These are phyloP conservation scores for Piedraia hortae DNA, from an alignment of 2,329 filamentous ascomycete genomes.

Conservation along the genomic window DNA sequence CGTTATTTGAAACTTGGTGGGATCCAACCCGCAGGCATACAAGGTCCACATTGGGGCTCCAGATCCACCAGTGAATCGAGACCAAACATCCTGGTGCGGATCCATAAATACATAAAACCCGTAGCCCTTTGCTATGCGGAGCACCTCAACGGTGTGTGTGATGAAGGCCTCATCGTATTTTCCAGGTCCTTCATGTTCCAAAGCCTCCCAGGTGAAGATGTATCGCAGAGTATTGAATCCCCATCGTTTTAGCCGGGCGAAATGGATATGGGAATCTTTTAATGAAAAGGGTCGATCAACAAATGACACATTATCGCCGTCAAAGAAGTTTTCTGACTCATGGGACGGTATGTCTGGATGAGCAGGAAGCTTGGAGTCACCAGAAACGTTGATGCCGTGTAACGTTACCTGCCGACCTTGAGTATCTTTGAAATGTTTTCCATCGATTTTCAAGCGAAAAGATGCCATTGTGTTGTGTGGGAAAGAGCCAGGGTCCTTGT, in stretches of 20 bases:
- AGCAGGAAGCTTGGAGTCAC: constrained; percentile 70
- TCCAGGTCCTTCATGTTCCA: constrained; percentile 73
- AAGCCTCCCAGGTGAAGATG: constrained; percentile 96
- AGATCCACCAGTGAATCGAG: constrained; percentile 74
- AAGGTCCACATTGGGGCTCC: constrained; percentile 95
- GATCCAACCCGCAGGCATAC: constrained; percentile 79
- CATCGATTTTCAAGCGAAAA: constrained; percentile 58
- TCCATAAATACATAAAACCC: constrained; percentile 97
- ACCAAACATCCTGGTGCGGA: constrained; percentile 97
- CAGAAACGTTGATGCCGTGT: constrained; percentile 80
- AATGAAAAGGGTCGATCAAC: constrained; percentile 60
- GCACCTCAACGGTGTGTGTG: constrained; percentile 59
- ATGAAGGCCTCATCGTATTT: constrained; percentile 89
- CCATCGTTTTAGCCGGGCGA: constrained; percentile 58
- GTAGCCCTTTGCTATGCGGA: constrained; percentile 65
- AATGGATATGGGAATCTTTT: constrained; percentile 62
- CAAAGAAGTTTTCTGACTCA: constrained; percentile 52
- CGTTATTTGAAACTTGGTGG: constrained; percentile 55
- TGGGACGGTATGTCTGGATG: constrained; percentile 61
- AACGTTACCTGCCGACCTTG: constrained; percentile 65
- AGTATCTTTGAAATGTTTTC: constrained; percentile 55
- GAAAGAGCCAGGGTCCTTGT: too few species aligned
- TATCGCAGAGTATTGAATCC: constrained; percentile 95
- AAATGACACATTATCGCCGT: constrained; percentile 77
- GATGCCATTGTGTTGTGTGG: too few species aligned